phyloP scores from a whole-genome alignment of 257 asterid genomes.

The Misopates orontium region DNA sequence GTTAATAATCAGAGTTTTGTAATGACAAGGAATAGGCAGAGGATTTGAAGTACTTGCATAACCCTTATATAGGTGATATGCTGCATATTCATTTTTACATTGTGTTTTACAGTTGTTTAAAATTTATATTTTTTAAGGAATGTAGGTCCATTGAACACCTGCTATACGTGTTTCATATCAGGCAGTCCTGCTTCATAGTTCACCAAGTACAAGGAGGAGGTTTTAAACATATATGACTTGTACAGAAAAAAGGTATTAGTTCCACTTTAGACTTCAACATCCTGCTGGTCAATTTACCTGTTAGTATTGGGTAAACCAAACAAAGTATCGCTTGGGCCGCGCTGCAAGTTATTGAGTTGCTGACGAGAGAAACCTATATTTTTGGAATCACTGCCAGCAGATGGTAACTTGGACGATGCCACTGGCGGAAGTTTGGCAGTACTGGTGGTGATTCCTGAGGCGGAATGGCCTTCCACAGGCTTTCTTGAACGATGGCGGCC shows the following conservation, averaged over 20 bases:
- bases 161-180: not conserved
- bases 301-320: conserved; percentile 38
- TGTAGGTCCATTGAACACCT: not conserved
- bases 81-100: too few species aligned
- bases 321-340: conserved; percentile 27
- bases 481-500: conserved; percentile 99
- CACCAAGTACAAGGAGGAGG: not conserved
- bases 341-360: conserved; percentile 39
- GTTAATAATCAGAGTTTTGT: too few species aligned
- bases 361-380: conserved; percentile 40
- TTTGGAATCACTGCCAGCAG: conserved; percentile 41
- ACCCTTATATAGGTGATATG: too few species aligned
- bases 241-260: too few species aligned
- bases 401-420: conserved; percentile 36
- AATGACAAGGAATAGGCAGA: not conserved
- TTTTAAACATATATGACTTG: not conserved
- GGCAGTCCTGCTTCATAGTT: not conserved
- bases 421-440: conserved; percentile 35
- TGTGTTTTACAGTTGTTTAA: too few species aligned
- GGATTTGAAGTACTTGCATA: not conserved
- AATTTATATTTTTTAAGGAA: too few species aligned
- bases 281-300: conserved; percentile 48
- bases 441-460: conserved; percentile 34
- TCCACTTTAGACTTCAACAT: too few species aligned
- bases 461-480: conserved; percentile 97